A percentile compares a stretch with the other conserved stretches of the same genome.
These are phyloP conservation scores for Salix arbutifolia DNA, from an alignment of 345 rosid genomes.

Conservation along the genomic window DNA sequence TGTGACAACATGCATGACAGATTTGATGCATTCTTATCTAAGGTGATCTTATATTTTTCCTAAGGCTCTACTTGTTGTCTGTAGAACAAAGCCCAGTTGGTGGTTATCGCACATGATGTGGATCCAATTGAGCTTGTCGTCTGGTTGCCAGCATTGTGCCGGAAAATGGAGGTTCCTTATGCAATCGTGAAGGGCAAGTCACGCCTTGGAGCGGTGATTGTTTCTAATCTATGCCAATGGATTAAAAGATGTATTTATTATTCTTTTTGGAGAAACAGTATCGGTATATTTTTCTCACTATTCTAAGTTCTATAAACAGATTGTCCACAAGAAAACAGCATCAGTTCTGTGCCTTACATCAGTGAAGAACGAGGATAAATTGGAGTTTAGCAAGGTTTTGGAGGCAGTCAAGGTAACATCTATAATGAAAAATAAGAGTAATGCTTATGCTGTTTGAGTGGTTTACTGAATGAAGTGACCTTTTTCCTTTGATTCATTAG, in stretches of 20 bases:
- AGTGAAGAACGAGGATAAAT: slow-evolving; percentile 65
- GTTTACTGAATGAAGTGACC: not conserved
- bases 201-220: slow-evolving; percentile 58
- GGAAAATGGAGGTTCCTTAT: slow-evolving; percentile 82
- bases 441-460: not conserved
- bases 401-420: slow-evolving; percentile 67
- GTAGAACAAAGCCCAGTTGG: slow-evolving; percentile 71
- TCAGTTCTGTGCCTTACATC: slow-evolving; percentile 64
- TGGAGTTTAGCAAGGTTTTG: slow-evolving; percentile 65
- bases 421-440: not conserved
- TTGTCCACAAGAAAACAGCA: slow-evolving; percentile 72
- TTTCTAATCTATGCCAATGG: not conserved
- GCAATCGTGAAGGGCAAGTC: slow-evolving; percentile 74
- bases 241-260: not conserved
- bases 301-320: slow-evolving; percentile 20
- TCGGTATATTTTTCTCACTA: not conserved
- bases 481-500: not conserved
- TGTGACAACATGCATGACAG: not conserved
- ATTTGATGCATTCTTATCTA: not conserved
- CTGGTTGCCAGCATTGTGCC: slow-evolving; percentile 72
- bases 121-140: slow-evolving; percentile 80
- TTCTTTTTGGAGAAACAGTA: not conserved
- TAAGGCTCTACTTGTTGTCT: not conserved
- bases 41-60: not conserved
- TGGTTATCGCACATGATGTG: slow-evolving; percentile 74